A percentile compares a stretch with the other conserved stretches of the same genome.
phyloP scores from a whole-genome alignment of 148 eudicot genomes.

The Amaranthus palmeri region DNA sequence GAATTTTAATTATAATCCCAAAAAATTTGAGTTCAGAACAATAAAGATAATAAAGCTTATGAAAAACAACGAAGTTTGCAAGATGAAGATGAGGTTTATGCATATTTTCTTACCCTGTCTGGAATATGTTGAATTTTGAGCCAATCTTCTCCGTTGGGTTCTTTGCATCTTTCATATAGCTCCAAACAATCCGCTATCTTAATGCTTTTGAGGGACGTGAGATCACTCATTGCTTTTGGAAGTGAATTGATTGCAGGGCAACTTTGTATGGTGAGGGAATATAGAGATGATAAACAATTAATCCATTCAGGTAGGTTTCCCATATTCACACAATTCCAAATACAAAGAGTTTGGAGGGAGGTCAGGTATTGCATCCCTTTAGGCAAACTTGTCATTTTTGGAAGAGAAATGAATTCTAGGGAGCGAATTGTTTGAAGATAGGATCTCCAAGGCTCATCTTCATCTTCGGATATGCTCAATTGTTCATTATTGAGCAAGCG shows the following conservation, averaged over 20 bases:
- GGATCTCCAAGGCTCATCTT: constrained; percentile 12
- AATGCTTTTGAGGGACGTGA: constrained; percentile 10
- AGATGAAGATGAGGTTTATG: no score
- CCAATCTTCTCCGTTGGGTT: constrained; percentile 14
- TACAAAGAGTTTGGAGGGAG: constrained; percentile 10
- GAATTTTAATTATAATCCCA: no score
- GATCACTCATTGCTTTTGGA: constrained; percentile 4
- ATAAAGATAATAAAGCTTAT: no score
- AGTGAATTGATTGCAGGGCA: constrained; percentile 8
- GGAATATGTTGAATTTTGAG: constrained; percentile 10
- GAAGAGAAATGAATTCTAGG: not conserved
- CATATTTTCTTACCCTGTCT: no score
- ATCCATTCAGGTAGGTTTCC: constrained; percentile 19
- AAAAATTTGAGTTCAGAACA: no score
- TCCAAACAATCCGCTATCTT: not conserved
- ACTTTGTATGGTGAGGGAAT: not conserved
- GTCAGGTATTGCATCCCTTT: constrained; percentile 17
- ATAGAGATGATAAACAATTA: constrained; percentile 13
- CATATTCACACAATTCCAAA: not conserved
- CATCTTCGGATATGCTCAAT: constrained; percentile 12
- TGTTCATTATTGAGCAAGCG: not conserved
- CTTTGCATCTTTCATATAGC: constrained; percentile 3
- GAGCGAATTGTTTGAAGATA: constrained; percentile 6
- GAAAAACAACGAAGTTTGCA: no score
- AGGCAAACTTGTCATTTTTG: constrained; percentile 2